Percentiles rank a stretch among this genome's conserved stretches.
Conservation (phyloP, 225 moss, liverwort and hornwort species). For the Rhytidiadelphus loreus region DNA sequence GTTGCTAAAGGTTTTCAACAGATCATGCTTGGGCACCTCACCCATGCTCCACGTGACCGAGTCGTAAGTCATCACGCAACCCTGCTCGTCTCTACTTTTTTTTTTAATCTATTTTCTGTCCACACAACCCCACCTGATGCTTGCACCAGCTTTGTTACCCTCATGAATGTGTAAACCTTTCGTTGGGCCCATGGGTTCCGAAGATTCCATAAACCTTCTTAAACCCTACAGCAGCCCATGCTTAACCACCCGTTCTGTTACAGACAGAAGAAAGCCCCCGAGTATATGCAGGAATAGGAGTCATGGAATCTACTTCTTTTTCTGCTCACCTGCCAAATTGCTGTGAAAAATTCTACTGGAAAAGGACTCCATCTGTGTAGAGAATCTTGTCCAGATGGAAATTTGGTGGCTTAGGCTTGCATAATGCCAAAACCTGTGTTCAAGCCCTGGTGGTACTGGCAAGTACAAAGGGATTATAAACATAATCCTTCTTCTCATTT, state of each 20-base stretch:
- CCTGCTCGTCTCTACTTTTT: neutral
- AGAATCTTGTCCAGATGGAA: neutral
- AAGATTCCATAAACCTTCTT: neutral
- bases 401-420: neutral
- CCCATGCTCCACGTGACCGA: conserved; percentile 7
- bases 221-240: neutral
- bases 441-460: neutral
- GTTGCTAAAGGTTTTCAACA: neutral
- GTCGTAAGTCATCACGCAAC: neutral
- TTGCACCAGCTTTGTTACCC: neutral
- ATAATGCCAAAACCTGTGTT: neutral
- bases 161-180: neutral
- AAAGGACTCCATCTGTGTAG: neutral
- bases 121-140: neutral
- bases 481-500: neutral
- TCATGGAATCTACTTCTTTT: neutral
- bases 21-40: neutral
- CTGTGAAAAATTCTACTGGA: neutral
- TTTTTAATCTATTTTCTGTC: neutral
- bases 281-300: neutral
- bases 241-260: neutral
- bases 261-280: neutral
- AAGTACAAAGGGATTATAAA: neutral
- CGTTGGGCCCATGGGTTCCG: neutral
- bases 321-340: neutral